Conservation (phyloP, 2,329 filamentous ascomycete species). For the Cercospora nicotianae region DNA sequence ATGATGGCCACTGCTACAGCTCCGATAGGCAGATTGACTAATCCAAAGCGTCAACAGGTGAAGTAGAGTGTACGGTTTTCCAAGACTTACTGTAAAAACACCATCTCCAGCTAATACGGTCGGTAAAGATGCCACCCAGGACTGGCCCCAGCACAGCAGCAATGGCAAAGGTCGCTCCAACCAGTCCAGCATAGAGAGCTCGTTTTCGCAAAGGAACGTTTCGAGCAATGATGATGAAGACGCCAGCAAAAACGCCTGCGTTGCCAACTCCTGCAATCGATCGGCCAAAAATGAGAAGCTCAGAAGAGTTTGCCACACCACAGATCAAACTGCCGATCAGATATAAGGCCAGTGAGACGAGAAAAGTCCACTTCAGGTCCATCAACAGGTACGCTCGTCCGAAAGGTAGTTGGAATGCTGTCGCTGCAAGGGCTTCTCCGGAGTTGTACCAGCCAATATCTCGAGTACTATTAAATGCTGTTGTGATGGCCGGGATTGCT, state of each 20-base stretch:
- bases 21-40: slow-evolving; percentile 52
- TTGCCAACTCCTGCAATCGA: slow-evolving; percentile 55
- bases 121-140: slow-evolving; percentile 53
- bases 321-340: slow-evolving; percentile 53
- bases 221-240: slow-evolving; percentile 32
- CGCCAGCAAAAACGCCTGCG: slow-evolving; percentile 52
- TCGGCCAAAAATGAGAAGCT: slow-evolving; percentile 54
- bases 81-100: slow-evolving; percentile 44
- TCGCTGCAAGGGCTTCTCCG: slow-evolving; percentile 47
- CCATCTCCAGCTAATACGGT: slow-evolving; percentile 52
- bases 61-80: slow-evolving; percentile 47
- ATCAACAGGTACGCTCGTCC: slow-evolving; percentile 47
- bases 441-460: slow-evolving; percentile 53
- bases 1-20: slow-evolving; percentile 35
- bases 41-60: slow-evolving; percentile 17
- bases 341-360: slow-evolving; percentile 44
- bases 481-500: slow-evolving; percentile 50
- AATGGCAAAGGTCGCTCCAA: slow-evolving; percentile 48
- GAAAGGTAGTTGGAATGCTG: slow-evolving; percentile 45
- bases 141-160: slow-evolving; percentile 52
- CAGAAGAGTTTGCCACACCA: slow-evolving; percentile 49
- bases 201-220: slow-evolving; percentile 25
- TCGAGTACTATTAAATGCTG: slow-evolving; percentile 47
- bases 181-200: slow-evolving; percentile 22
- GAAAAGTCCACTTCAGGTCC: slow-evolving; percentile 46